phyloP scores from a whole-genome alignment of 225 moss, liverwort and hornwort genomes.

The Sphagnum tenellum region DNA sequence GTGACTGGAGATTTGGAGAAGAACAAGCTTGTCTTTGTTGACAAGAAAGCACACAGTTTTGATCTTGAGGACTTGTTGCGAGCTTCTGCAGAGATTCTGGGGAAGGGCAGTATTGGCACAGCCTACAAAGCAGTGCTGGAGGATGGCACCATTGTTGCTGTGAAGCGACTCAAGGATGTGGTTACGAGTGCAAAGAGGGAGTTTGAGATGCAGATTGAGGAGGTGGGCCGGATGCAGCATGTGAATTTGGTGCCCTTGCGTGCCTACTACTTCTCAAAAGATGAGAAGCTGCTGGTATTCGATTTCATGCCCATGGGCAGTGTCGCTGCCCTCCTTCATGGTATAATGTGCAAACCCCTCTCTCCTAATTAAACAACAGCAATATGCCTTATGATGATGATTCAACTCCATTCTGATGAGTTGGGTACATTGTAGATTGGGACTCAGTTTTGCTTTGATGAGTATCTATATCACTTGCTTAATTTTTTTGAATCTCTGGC shows the following conservation, averaged over 20 bases:
- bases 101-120: slow-evolving; percentile 65
- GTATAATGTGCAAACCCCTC: neutral
- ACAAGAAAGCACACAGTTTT: slow-evolving; percentile 19
- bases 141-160: slow-evolving; percentile 43
- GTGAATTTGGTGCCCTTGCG: slow-evolving; percentile 61
- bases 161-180: slow-evolving; percentile 68
- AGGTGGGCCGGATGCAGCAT: slow-evolving; percentile 47
- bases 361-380: no score
- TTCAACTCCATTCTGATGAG: no score
- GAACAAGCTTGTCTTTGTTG: slow-evolving; percentile 54
- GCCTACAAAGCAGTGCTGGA: slow-evolving; percentile 73
- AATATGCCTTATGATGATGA: no score
- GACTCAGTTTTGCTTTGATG: no score
- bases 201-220: slow-evolving; percentile 61
- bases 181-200: slow-evolving; percentile 46
- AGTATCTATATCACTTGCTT: no score
- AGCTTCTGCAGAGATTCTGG: slow-evolving; percentile 74
- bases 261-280: slow-evolving; percentile 67
- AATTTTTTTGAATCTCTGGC: neutral
- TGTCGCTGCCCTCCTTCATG: slow-evolving; percentile 52
- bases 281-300: slow-evolving; percentile 72
- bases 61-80: slow-evolving; percentile 56
- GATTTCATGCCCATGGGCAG: slow-evolving; percentile 56
- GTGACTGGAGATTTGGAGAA: slow-evolving; percentile 21
- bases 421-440: no score